Conservation (phyloP, 2,329 filamentous ascomycete species). For the Dothistroma septosporum region DNA sequence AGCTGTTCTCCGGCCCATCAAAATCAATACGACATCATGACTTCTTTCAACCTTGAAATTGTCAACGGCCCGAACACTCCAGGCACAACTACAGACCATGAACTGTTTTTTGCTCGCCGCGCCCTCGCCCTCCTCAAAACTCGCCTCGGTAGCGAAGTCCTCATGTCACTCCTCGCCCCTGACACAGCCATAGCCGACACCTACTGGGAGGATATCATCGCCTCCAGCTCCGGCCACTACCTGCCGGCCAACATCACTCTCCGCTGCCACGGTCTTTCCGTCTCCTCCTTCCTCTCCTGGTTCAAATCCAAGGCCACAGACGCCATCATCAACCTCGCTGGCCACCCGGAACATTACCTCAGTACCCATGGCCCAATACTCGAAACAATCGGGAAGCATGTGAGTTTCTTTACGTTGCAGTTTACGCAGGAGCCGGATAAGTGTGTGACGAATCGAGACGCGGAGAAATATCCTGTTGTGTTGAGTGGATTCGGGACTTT, state of each 20-base stretch:
- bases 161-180: constrained; percentile 7
- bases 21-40: neutral
- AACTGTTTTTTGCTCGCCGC: constrained; percentile 12
- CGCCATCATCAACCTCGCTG: constrained; percentile 4
- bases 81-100: constrained; percentile 5
- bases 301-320: constrained; percentile 6
- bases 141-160: constrained; percentile 6
- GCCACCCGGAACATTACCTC: constrained; percentile 13
- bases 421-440: constrained; percentile 2
- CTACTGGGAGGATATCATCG: neutral
- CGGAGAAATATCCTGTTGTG: constrained; percentile 8
- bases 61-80: constrained; percentile 5
- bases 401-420: constrained; percentile 5
- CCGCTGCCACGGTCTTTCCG: neutral
- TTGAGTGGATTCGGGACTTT: constrained; percentile 1
- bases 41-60: neutral
- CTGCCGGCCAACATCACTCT: constrained; percentile 2
- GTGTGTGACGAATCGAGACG: constrained; percentile 2
- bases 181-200: constrained; percentile 6
- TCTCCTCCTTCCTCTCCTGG: constrained; percentile 6
- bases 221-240: neutral
- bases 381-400: constrained; percentile 8
- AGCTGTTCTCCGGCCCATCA: neutral
- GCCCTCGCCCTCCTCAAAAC: constrained; percentile 11
- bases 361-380: constrained; percentile 5